Evolutionary conservation across 192 early-diverging fungal species (phyloP).

Genomic region (Podila verticillata): DNA sequence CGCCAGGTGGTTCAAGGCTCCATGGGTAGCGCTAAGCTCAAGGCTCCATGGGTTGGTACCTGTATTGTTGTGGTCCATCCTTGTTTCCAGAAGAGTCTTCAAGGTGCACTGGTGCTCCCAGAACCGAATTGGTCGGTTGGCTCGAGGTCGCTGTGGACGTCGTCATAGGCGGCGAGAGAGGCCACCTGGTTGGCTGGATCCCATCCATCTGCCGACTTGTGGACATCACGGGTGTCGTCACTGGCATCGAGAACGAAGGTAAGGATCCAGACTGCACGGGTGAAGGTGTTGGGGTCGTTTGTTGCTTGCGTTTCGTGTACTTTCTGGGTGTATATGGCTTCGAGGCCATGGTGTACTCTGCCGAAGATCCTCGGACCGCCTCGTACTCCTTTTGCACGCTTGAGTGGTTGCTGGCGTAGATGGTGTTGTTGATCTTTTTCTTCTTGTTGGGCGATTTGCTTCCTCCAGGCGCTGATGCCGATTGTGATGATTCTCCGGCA

Average conservation of each 20-base stretch:
- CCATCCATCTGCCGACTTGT: too few relatives aligned
- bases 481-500: not conserved
- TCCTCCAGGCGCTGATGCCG: slow-evolving; percentile 4
- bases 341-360: not conserved
- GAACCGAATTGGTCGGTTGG: too few relatives aligned
- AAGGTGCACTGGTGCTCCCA: too few relatives aligned
- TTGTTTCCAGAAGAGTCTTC: too few relatives aligned
- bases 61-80: too few relatives aligned
- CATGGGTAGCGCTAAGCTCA: too few relatives aligned
- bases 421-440: slow-evolving; percentile 49
- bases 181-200: too few relatives aligned
- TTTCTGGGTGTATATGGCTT: slow-evolving; percentile 25
- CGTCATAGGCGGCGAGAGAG: too few relatives aligned
- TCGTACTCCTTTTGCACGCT: slow-evolving; percentile 14
- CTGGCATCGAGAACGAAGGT: not conserved
- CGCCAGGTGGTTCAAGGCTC: too few relatives aligned
- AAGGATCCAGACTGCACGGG: not conserved
- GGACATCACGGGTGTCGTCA: not conserved
- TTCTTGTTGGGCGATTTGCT: slow-evolving; percentile 34
- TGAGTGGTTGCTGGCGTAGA: slow-evolving; percentile 49
- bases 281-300: not conserved
- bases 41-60: too few relatives aligned
- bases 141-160: too few relatives aligned
- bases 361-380: not conserved
- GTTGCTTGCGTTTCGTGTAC: slow-evolving; percentile 31